Percentiles rank a stretch among this genome's conserved stretches.
Evolutionary conservation across 2,329 filamentous ascomycete species (phyloP).

Genomic region (Neurospora sp.): DNA sequence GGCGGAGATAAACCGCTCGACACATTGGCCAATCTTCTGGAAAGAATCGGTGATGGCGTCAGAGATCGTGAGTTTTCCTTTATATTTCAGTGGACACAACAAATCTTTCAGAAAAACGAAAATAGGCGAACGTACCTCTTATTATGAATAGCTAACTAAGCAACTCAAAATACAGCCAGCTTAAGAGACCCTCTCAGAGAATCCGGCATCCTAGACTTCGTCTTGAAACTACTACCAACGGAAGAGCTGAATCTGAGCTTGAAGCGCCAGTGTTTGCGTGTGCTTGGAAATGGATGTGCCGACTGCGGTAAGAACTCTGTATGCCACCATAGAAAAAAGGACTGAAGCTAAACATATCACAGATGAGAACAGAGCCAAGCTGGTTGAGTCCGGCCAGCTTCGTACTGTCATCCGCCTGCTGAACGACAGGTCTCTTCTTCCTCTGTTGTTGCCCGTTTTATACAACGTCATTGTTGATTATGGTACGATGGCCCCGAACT

Average conservation of each 20-base stretch:
- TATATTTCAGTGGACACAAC: background rate
- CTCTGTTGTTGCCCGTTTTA: constrained; percentile 47
- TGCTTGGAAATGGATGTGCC: constrained; percentile 53
- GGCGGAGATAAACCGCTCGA: background rate
- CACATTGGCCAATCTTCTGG: background rate
- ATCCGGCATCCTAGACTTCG: constrained; percentile 47
- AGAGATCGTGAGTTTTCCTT: constrained; percentile 11
- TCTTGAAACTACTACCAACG: constrained; percentile 35
- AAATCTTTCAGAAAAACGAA: background rate
- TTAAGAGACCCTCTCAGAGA: constrained; percentile 49
- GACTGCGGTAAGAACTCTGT: constrained; percentile 36
- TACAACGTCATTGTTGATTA: constrained; percentile 56
- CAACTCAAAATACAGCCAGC: constrained; percentile 28
- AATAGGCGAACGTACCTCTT: background rate
- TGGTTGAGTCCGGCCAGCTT: constrained; percentile 40
- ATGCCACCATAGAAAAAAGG: background rate
- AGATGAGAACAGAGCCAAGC: constrained; percentile 48
- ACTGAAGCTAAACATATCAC: background rate
- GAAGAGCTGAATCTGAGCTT: constrained; percentile 31
- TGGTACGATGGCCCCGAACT: constrained; percentile 30
- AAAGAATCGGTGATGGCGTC: constrained; percentile 14
- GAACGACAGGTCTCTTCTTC: constrained; percentile 34
- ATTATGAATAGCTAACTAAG: background rate
- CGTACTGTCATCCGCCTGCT: constrained; percentile 38
- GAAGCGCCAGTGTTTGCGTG: constrained; percentile 44